A percentile compares a stretch with the other conserved stretches of the same genome.
phyloP scores from a whole-genome alignment of 208 protist genomes.

The Leishmania tropica region DNA sequence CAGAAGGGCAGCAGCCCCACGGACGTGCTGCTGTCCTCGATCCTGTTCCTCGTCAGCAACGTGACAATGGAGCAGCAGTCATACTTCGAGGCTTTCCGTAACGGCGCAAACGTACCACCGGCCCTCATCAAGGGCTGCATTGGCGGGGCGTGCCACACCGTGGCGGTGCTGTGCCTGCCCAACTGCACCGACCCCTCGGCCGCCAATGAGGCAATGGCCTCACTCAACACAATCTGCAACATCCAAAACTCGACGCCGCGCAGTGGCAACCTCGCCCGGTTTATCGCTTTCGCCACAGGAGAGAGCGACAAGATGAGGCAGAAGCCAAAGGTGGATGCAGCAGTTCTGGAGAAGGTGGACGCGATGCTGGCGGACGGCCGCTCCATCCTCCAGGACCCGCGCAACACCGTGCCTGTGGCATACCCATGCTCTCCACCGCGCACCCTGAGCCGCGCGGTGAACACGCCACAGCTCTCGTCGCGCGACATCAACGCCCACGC shows the following conservation, averaged over 20 bases:
- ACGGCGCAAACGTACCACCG: conserved; percentile 34
- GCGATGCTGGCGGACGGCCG: conserved; percentile 53
- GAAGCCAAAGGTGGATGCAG: conserved; percentile 35
- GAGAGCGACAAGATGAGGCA: conserved; percentile 50
- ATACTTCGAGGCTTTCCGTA: conserved; percentile 43
- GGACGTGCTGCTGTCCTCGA: conserved; percentile 59
- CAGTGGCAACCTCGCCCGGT: conserved; percentile 65
- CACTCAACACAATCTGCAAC: conserved; percentile 31
- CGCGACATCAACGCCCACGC: conserved; percentile 31
- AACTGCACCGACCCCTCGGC: conserved; percentile 16
- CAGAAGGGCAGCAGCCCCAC: conserved; percentile 26
- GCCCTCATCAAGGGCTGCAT: conserved; percentile 48
- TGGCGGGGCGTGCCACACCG: conserved; percentile 53
- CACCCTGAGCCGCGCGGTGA: conserved; percentile 1
- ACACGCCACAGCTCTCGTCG: conserved; percentile 27
- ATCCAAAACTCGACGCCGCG: conserved; percentile 47
- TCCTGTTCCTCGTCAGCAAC: conserved; percentile 47
- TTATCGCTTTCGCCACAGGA: conserved; percentile 44
- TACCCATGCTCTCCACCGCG: conserved; percentile 40
- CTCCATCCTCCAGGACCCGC: conserved; percentile 49
- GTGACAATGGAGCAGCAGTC: conserved; percentile 13
- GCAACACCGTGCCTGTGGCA: conserved; percentile 35
- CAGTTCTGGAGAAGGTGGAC: conserved; percentile 43
- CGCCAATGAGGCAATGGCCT: conserved; percentile 26
- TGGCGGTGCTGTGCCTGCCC: conserved; percentile 42